Base-by-base conservation (phyloP, 805 yeast species). In the Pichia deserticola region DNA sequence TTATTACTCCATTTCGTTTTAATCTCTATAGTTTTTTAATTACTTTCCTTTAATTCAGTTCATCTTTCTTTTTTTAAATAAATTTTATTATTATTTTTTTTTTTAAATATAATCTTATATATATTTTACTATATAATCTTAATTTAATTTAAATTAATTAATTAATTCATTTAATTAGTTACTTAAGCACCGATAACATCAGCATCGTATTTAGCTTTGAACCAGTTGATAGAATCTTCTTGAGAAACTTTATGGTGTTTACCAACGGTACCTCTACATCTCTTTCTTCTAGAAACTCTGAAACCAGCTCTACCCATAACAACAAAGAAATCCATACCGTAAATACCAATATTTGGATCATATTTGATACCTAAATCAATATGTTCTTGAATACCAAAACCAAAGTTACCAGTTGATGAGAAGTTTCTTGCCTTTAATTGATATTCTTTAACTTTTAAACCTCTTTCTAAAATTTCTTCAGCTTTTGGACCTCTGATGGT, bases 321-420 rank as follows among this genome's bases (percentile, higher is more conserved):
- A 72, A 93, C 89, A 90, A 90, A 93, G 89, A 93, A 93, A 79
- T 93, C 99, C 95, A 86, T 93, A 85, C 99, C 99, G 93, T 92
- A 93, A 75, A 93, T 93, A 76, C 98, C 98, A 71, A 93, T 93
- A 72, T 87, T 82, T 77, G 99, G 99, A 78, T 93, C 99, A 81
- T 93, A 93, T 83, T 93, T 93, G 86, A 93, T 93, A 83, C 99
- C 99, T 76, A 93, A 85, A 77, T 93, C 99, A 70, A 93, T 93
- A 84, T 93, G 99, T 84, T 93, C 99, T 67, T 87, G 86, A 74
- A 93, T 84, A 86, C 99, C 99, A 85, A 93, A 93, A 82, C 99
- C 99, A 71, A 93, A 93, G 97, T 93, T 93, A 81, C 99, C 99
- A 71, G 98, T 92, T 68, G 82, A 89, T 69, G 97, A 88, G 84